Evolutionary conservation across 2,329 filamentous ascomycete species (phyloP), one percentile per base, ranked within the genome.

Genomic region (Talaromyces sp.): DNA sequence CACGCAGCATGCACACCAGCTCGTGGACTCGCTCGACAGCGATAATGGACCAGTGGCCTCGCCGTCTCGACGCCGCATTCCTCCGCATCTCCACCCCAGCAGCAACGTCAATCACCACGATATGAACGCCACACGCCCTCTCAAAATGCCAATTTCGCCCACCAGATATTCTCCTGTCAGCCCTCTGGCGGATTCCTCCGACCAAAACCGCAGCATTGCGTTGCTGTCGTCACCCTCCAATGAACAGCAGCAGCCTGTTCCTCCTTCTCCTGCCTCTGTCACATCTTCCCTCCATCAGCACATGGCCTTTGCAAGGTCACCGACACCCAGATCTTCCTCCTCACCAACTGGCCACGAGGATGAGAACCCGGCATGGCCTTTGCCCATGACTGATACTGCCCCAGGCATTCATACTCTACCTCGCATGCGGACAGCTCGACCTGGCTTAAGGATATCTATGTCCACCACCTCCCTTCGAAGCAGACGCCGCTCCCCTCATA

Each of bases 1-100:
- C 75, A 76, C 73, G 73, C 73, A 72, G 71, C 71, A 72, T 74
- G 73, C 70, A 68, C 62, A 64, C 67, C 70, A 72, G 68, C 66
- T 72, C 70, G 66, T 69, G 69, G 64, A 68, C 69, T 64, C 67
- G 67, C 62, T 61, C 65, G 64, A 70, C 64, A 24, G 50, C 69
- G 68, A 71, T 62, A 68, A 70, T 61, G 69, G 70, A 63, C 65
- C 69, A 41, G 26, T 35, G 46, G 31, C 49, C 32, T 41, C 53
- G 29, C 58, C 35, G 32, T 57, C 58, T 63, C 70, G 69, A 58
- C 70, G 69, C 63, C 70, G 68, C 62, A 62, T 65, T 29, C 68
- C 68, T 57, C 67, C 69, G 55, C 70, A 69, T 55, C 68, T 65
- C 31, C 71, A 67, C 53, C 66, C 71, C 43, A 67, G 71, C 61